These are phyloP conservation scores for Linnemannia zychae DNA, from an alignment of 192 early-diverging fungal species.

Conservation along the genomic window DNA sequence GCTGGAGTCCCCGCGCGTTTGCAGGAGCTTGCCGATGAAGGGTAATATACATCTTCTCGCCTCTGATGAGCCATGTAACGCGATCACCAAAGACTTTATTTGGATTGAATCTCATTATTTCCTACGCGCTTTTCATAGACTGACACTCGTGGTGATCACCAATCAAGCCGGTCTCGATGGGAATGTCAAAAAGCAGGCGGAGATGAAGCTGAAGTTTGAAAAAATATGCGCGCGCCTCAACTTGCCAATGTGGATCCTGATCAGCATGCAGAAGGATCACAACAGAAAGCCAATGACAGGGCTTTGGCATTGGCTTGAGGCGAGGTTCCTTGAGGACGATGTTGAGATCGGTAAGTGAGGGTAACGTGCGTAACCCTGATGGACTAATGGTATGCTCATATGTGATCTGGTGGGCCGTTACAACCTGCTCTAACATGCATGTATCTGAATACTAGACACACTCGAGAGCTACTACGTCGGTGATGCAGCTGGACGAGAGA, in stretches of 20 bases:
- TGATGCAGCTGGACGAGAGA: constrained; percentile 90
- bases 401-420: constrained; percentile 1
- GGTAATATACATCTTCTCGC: constrained; percentile 58
- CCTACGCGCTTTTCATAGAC: constrained; percentile 51
- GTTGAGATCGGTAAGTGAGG: constrained; percentile 57
- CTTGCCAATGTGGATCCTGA: constrained; percentile 79
- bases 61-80: not conserved
- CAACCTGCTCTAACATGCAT: not conserved
- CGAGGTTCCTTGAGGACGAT: constrained; percentile 54
- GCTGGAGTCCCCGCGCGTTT: constrained; percentile 70
- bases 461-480: constrained; percentile 86
- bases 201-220: constrained; percentile 64
- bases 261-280: constrained; percentile 76
- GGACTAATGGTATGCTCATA: constrained; percentile 18
- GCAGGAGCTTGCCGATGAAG: constrained; percentile 68
- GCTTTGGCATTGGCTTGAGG: constrained; percentile 73
- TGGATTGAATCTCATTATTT: not conserved
- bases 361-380: too few species aligned
- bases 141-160: constrained; percentile 81
- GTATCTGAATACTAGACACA: constrained; percentile 58
- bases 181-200: constrained; percentile 47
- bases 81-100: not conserved
- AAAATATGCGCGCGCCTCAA: constrained; percentile 57
- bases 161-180: constrained; percentile 77
- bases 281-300: constrained; percentile 83